Base-by-base conservation (phyloP, 169 alveolate genomes). In the Eimeria necatrix region DNA sequence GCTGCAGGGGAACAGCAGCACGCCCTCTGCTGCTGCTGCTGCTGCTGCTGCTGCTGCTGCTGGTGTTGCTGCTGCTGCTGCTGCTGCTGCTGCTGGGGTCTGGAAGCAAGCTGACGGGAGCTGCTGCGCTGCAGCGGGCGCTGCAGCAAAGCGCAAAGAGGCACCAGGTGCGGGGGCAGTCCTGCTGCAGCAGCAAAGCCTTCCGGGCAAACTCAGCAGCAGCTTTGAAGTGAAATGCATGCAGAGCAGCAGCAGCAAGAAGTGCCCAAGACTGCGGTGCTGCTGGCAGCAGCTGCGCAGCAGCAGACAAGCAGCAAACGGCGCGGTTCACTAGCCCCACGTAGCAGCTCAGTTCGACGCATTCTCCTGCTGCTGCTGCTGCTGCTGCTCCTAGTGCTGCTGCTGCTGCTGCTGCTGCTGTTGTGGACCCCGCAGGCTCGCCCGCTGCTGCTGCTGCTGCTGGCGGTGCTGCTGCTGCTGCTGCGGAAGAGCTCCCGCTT, bases 61-160 rank as follows among this genome's bases (percentile, higher is more conserved):
- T 18, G 20, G 4, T 56, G 68, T 3, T 56, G 22, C 68, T 56
- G 22, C 68, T 56, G 22, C 68, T 18, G 68, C 68, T 56, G 68
- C 68, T 14, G 68, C 68, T 56, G 68, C 68, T 56, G 22, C 20
- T 18, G 22, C 12, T 10, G 22, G 20, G 22, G 68, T 18, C 20
- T 10, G 2, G 2, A 18, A 14, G 2, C 20, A 56, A 10, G 12
- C 22, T 18, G 22, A 56, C 2, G 20, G 68, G 68, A 56, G 68
- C 68, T 56, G 68, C 68, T 56, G 68, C 68, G 68, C 68, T 56
- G 68, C 68, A 18, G 20, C 68, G 68, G 12, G 68, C 68, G 68
- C 68, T 56, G 68, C 68, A 56, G 68, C 68, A 56, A 10, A 56
- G 20, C 22, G 68, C 68, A 18, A 14, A 56, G 22, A 56, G 12